Evolutionary conservation across 2,329 filamentous ascomycete genomes (phyloP).

Genomic region (Talaromyces sp.): DNA sequence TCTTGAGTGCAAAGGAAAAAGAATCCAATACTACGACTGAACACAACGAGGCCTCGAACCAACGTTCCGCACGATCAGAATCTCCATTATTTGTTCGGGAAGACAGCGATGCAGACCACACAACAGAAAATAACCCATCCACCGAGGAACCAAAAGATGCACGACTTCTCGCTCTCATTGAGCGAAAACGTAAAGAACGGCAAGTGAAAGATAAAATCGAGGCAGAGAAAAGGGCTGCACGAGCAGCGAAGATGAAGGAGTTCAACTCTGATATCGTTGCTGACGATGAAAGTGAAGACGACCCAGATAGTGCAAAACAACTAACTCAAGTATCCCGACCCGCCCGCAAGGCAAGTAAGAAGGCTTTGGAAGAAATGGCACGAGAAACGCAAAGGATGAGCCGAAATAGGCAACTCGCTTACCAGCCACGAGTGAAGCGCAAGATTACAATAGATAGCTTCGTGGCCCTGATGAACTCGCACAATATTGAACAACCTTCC

Average conservation of each 20-base stretch:
- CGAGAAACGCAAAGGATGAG: slow-evolving; percentile 89
- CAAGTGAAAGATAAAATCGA: slow-evolving; percentile 61
- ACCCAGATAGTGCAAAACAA: slow-evolving; percentile 62
- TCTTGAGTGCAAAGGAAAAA: slow-evolving; percentile 23
- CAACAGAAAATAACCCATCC: slow-evolving; percentile 29
- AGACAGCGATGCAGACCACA: slow-evolving; percentile 27
- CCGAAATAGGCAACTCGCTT: slow-evolving; percentile 84
- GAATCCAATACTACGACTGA: slow-evolving; percentile 23
- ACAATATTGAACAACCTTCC: slow-evolving; percentile 17
- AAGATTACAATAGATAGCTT: slow-evolving; percentile 81
- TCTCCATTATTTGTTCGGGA: slow-evolving; percentile 44
- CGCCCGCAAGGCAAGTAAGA: slow-evolving; percentile 82
- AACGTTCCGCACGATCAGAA: slow-evolving; percentile 25
- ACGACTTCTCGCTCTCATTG: slow-evolving; percentile 69
- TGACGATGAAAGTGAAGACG: slow-evolving; percentile 55
- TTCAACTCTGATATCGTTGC: slow-evolving; percentile 42
- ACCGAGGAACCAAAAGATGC: slow-evolving; percentile 38
- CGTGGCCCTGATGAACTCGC: slow-evolving; percentile 78
- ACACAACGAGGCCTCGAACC: slow-evolving; percentile 31
- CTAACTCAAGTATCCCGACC: slow-evolving; percentile 69
- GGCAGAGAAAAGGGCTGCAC: slow-evolving; percentile 40
- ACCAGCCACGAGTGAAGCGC: slow-evolving; percentile 87
- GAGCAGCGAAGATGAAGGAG: slow-evolving; percentile 30
- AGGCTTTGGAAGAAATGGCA: slow-evolving; percentile 90
- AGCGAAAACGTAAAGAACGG: slow-evolving; percentile 69